A percentile compares a stretch with the other conserved stretches of the same genome.
Evolutionary conservation across 805 yeast species (phyloP).

Genomic region (Spathaspora gorwiae): DNA sequence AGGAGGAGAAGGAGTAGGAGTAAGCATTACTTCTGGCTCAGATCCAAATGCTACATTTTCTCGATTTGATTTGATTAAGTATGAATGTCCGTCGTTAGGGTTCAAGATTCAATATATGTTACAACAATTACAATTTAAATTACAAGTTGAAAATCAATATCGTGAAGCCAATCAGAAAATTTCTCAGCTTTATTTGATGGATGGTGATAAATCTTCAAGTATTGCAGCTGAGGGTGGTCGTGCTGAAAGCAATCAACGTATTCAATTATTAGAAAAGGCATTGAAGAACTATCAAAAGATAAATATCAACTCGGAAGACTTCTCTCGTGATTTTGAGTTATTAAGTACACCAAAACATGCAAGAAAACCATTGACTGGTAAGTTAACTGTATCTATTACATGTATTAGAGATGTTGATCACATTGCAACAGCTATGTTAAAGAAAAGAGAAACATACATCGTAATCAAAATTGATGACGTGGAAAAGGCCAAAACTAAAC

Average conservation of each 20-base stretch:
- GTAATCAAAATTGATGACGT: slow-evolving; percentile 85
- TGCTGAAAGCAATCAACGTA: slow-evolving; percentile 77
- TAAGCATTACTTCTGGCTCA: slow-evolving; percentile 6
- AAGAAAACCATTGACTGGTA: slow-evolving; percentile 81
- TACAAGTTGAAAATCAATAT: slow-evolving; percentile 91
- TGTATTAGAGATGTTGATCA: slow-evolving; percentile 90
- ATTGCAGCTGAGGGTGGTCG: slow-evolving; percentile 88
- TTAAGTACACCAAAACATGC: slow-evolving; percentile 68
- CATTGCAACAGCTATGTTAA: slow-evolving; percentile 76
- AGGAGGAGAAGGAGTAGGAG: not conserved
- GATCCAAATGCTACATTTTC: slow-evolving; percentile 45
- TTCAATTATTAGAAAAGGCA: slow-evolving; percentile 77
- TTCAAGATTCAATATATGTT: slow-evolving; percentile 94
- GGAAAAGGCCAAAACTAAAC: slow-evolving; percentile 69
- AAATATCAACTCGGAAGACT: slow-evolving; percentile 69
- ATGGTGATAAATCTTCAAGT: slow-evolving; percentile 83
- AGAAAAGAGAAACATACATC: slow-evolving; percentile 74
- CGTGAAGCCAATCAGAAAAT: slow-evolving; percentile 89
- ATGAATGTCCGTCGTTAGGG: slow-evolving; percentile 91
- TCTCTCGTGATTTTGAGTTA: slow-evolving; percentile 60
- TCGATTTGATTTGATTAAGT: slow-evolving; percentile 76
- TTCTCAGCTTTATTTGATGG: slow-evolving; percentile 77
- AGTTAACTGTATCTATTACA: slow-evolving; percentile 64
- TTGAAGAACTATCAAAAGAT: slow-evolving; percentile 85
- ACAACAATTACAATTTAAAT: slow-evolving; percentile 88